phyloP scores from a whole-genome alignment of 306 rosid genomes.

The Lathyrus aphaca region DNA sequence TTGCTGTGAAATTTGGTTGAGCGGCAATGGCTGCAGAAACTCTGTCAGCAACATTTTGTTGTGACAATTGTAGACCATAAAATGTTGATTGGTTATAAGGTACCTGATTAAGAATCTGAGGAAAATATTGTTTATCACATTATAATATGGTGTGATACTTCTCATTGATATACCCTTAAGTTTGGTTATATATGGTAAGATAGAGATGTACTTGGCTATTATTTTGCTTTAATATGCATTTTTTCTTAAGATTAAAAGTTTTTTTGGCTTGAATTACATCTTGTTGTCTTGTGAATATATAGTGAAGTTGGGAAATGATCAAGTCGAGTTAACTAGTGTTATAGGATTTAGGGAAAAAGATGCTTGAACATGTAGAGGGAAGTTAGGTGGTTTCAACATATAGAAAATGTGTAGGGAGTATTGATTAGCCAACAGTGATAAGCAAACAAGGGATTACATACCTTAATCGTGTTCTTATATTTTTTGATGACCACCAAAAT shows the following conservation, averaged over 20 bases:
- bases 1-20: slow-evolving; percentile 72
- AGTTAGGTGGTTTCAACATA: not conserved
- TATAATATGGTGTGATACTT: not conserved
- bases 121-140: slow-evolving; percentile 42
- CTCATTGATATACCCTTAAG: slow-evolving; percentile 1
- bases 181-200: not conserved
- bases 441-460: too few relatives aligned
- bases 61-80: slow-evolving; percentile 70
- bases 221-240: slow-evolving; percentile 17
- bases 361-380: not conserved
- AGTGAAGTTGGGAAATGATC: not conserved
- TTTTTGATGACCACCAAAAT: too few relatives aligned
- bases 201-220: slow-evolving; percentile 14
- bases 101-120: slow-evolving; percentile 49
- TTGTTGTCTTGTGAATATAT: not conserved
- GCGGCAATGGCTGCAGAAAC: slow-evolving; percentile 68
- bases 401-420: not conserved
- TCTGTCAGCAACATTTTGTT: slow-evolving; percentile 44
- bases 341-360: slow-evolving; percentile 1
- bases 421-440: too few relatives aligned
- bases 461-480: too few relatives aligned
- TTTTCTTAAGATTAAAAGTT: slow-evolving; percentile 5
- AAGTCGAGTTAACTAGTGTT: not conserved
- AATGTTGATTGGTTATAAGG: slow-evolving; percentile 65
- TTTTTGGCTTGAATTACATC: too few relatives aligned